Conservation (phyloP, 2,329 filamentous ascomycete genomes). For the Colletotrichum sp. region DNA sequence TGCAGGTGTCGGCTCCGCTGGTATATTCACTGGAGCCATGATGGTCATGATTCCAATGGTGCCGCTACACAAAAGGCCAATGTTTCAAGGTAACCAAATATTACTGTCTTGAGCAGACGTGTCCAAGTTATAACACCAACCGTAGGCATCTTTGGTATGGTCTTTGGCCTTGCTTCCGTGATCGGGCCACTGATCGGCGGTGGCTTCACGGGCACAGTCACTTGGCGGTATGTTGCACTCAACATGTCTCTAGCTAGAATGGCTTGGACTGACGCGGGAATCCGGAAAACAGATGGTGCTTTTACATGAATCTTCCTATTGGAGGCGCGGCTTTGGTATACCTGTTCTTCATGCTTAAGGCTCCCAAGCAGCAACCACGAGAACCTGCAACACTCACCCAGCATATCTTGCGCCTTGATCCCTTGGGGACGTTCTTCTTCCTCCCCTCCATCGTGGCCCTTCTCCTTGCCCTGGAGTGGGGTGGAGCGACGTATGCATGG, state of each 20-base stretch:
- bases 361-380: slow-evolving; percentile 35
- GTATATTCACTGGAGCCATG: slow-evolving; percentile 63
- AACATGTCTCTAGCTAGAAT: background rate
- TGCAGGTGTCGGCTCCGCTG: slow-evolving; percentile 60
- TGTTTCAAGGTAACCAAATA: slow-evolving; percentile 52
- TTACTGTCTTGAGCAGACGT: background rate
- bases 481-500: slow-evolving; percentile 60
- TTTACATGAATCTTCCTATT: slow-evolving; percentile 64
- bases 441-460: slow-evolving; percentile 65
- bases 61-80: slow-evolving; percentile 63
- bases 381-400: slow-evolving; percentile 37
- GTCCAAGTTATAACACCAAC: background rate
- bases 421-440: slow-evolving; percentile 64
- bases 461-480: slow-evolving; percentile 69
- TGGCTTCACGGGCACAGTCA: slow-evolving; percentile 51
- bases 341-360: slow-evolving; percentile 53
- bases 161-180: slow-evolving; percentile 61
- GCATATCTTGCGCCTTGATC: slow-evolving; percentile 60
- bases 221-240: slow-evolving; percentile 46
- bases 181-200: slow-evolving; percentile 60
- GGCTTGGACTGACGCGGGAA: background rate
- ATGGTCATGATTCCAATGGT: slow-evolving; percentile 64
- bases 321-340: slow-evolving; percentile 55
- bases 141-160: slow-evolving; percentile 55
- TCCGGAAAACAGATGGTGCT: slow-evolving; percentile 51